Evolutionary conservation across 768 basidiomycete genomes (phyloP), one percentile per base, ranked within the genome.

Genomic region (Myochromella boudieri): DNA sequence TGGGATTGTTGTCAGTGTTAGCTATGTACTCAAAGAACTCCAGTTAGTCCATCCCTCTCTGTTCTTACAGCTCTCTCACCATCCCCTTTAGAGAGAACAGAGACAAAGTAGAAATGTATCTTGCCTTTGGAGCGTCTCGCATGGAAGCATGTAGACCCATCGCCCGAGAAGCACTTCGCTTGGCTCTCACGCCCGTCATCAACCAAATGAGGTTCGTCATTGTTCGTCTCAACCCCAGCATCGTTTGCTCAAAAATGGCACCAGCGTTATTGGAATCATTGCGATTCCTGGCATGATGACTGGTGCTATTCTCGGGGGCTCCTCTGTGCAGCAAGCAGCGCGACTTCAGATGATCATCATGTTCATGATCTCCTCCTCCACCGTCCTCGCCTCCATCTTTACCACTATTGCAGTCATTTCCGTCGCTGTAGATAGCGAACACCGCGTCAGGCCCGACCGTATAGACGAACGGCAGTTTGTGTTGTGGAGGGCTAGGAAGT

Each of bases 261-360:
- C 12, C 44, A 89, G 86, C 58, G 84, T 89, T 37, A 70, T 86
- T 6, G 85, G 87, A 5, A 84, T 87, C 46, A 86, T 88, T 44
- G 68, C 85, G n/a, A 89, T 87, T 45, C 86, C 87, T 1, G 90
- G 91, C 1, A 92, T 91, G 89, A 91, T 94, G 88, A 91, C 88
- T 0, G 92, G 92, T 54, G 89, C 92, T 4, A 85, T 95, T 50
- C 81, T 94, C 10, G 93, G 89, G 10, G 92, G 91, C 0, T 80
- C 87, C 9, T 84, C 85, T 24, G 87, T 94, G 32, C 76, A 89
- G 15, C 90, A 91, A 64, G 93, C 92, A 0, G 89, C 89, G 2
- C 81, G 83, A 42, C 68, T 94, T 12, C 93, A 94, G 57, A 93
- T 93, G 85, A 83, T 95, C 48, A 91, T 95, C 68, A 89, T 93